Evolutionary conservation across 768 basidiomycete genomes (phyloP), one percentile per base, ranked within the genome.

Genomic region (Kwoniella sp.): DNA sequence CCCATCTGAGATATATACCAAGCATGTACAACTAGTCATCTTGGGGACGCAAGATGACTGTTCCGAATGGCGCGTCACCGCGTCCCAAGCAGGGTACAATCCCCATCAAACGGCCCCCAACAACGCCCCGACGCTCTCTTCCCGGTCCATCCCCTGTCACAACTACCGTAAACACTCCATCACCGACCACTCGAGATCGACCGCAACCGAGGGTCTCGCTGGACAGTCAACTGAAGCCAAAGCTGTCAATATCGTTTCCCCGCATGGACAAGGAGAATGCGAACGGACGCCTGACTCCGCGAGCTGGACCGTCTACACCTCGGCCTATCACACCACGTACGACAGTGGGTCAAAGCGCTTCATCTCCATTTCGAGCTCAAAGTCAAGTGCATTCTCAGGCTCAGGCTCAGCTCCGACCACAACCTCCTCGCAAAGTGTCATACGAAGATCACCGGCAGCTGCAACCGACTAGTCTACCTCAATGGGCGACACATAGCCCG

Each of bases 81-180:
- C 33, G 33, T 33, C 33, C 33, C 33, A 33, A 13, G 33, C 7
- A 33, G 17, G 40, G 17, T 13, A 25, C 36, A 9, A 27, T 19
- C 36, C 29, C 29, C 54, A 21, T 7, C 29, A 58, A 33, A 19
- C 25, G 40, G 30, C 57, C 44, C 2, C 47, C 26, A 3, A 22
- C 57, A 33, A 46, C 57, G 47, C 24, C 57, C 33, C 57, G 57
- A 50, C 48, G 26, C 9, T n/a, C n/a, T n/a, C n/a, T n/a, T n/a
- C n/a, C n/a, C n/a, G n/a, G n/a, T n/a, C 50, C 47, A 50, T 22
- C 33, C 19, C 57, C 57, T 13, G 10, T 26, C 2, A 12, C 57
- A n/a, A 48, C 57, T 8, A 58, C n/a, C 57, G 46, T 21, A 8
- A 2, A 26, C 9, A 30, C 57, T 10, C 57, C 44, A 27, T 29